phyloP scores from a whole-genome alignment of 2,329 filamentous ascomycete genomes.

The Pezicula rhizophila region DNA sequence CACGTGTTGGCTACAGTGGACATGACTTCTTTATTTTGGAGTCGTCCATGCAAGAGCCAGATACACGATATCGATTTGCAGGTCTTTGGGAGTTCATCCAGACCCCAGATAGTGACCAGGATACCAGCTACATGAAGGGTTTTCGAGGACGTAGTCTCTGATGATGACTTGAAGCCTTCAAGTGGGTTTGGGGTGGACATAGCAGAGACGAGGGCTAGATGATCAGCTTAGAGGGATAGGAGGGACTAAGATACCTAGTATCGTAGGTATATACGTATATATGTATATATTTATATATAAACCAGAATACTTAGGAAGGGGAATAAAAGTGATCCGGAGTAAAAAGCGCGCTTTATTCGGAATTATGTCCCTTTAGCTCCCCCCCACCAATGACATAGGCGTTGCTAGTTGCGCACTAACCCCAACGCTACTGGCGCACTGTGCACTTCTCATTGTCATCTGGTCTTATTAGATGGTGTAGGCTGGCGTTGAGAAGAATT shows the following conservation, averaged over 20 bases:
- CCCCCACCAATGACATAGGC: too few species aligned
- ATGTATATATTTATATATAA: too few species aligned
- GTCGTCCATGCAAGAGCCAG: slow-evolving; percentile 86
- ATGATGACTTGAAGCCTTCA: slow-evolving; percentile 3
- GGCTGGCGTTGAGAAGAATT: too few species aligned
- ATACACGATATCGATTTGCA: slow-evolving; percentile 62
- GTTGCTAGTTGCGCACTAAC: too few species aligned
- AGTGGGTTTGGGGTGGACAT: slow-evolving; percentile 17
- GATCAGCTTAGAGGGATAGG: not conserved
- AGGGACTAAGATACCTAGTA: not conserved
- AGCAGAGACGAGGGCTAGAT: not conserved
- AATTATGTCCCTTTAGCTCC: too few species aligned
- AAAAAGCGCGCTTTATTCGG: too few species aligned
- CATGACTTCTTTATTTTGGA: slow-evolving; percentile 69
- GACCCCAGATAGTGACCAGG: slow-evolving; percentile 72
- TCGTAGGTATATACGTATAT: too few species aligned
- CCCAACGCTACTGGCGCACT: too few species aligned
- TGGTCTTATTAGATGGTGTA: too few species aligned
- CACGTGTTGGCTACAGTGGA: slow-evolving; percentile 62
- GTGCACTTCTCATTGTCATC: too few species aligned
- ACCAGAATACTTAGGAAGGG: too few species aligned
- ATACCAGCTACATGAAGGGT: slow-evolving; percentile 73
- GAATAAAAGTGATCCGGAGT: too few species aligned
- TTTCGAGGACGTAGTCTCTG: slow-evolving; percentile 48
- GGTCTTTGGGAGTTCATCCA: slow-evolving; percentile 59